phyloP scores from a whole-genome alignment of 306 rosid species.

The Vigna angularis region DNA sequence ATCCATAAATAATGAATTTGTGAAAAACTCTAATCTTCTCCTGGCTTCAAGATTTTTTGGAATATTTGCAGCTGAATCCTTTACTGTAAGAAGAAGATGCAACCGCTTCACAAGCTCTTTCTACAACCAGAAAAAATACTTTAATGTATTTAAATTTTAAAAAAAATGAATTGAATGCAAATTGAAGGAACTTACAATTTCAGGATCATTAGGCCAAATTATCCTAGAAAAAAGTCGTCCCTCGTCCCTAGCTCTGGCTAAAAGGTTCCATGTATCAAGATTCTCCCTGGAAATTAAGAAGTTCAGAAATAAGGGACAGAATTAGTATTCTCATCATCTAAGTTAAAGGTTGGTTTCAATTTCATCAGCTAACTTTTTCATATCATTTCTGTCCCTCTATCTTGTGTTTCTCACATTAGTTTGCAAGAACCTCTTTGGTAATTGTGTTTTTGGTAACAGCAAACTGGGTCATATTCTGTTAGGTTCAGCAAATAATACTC shows the following conservation, averaged over 20 bases:
- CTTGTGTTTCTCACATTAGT: neutral
- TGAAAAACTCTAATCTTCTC: slow-evolving; percentile 90
- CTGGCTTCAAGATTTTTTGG: slow-evolving; percentile 99
- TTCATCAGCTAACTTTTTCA: neutral
- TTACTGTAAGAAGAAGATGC: slow-evolving; percentile 94
- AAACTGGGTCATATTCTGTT: neutral
- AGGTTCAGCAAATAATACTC: no score
- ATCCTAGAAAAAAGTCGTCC: slow-evolving; percentile 81
- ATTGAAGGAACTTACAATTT: slow-evolving; percentile 65
- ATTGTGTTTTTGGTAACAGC: neutral
- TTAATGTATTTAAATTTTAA: neutral
- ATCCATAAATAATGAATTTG: slow-evolving; percentile 96
- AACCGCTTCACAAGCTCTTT: slow-evolving; percentile 89
- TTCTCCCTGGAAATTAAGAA: slow-evolving; percentile 71
- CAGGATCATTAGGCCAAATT: slow-evolving; percentile 86
- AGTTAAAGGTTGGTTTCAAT: neutral
- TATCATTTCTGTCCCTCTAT: neutral
- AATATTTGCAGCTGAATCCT: slow-evolving; percentile 90
- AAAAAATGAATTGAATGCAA: neutral
- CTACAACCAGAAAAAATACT: slow-evolving; percentile 49
- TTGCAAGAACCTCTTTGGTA: neutral
- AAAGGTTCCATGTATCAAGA: slow-evolving; percentile 88
- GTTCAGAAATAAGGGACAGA: neutral
- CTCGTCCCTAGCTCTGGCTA: slow-evolving; percentile 89
- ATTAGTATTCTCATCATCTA: neutral